These are phyloP conservation scores for Pseudomassariella vexata DNA, from an alignment of 2,329 filamentous ascomycete genomes.

Conservation along the genomic window DNA sequence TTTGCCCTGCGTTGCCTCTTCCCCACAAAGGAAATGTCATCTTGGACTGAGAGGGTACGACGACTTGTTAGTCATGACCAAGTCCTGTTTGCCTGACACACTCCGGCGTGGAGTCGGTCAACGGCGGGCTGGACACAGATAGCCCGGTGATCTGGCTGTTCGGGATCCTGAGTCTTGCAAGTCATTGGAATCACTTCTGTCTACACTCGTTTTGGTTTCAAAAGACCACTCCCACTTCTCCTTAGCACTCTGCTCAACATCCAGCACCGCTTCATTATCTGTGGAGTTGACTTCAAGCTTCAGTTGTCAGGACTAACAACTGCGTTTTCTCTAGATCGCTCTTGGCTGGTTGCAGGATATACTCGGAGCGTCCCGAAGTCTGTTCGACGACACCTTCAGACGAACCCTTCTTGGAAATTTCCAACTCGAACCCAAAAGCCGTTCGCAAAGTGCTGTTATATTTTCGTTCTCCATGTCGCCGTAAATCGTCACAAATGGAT, in stretches of 20 bases:
- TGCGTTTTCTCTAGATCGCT: slow-evolving; percentile 1
- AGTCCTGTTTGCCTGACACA: slow-evolving; percentile 5
- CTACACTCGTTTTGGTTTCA: background rate
- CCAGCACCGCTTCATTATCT: background rate
- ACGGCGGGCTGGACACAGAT: background rate
- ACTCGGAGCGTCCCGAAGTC: slow-evolving; percentile 2
- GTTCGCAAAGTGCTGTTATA: too few relatives aligned
- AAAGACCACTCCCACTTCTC: background rate
- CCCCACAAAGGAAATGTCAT: slow-evolving; percentile 1
- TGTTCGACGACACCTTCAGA: slow-evolving; percentile 1
- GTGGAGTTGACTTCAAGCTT: background rate
- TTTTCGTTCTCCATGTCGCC: slow-evolving; percentile 38
- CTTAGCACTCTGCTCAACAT: background rate
- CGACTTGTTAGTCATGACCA: slow-evolving; percentile 3
- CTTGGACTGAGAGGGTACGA: slow-evolving; percentile 4
- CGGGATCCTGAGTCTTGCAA: background rate
- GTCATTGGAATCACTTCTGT: slow-evolving; percentile 1
- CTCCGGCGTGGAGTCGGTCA: background rate
- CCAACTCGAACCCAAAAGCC: background rate
- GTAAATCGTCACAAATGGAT: slow-evolving; percentile 59
- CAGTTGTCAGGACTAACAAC: slow-evolving; percentile 1
- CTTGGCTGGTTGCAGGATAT: background rate
- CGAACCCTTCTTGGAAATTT: background rate
- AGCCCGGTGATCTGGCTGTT: background rate
- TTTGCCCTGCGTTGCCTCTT: background rate